These are phyloP conservation scores for Saccharum spontaneum DNA, from an alignment of 176 grass and related monocot genomes.

Conservation along the genomic window DNA sequence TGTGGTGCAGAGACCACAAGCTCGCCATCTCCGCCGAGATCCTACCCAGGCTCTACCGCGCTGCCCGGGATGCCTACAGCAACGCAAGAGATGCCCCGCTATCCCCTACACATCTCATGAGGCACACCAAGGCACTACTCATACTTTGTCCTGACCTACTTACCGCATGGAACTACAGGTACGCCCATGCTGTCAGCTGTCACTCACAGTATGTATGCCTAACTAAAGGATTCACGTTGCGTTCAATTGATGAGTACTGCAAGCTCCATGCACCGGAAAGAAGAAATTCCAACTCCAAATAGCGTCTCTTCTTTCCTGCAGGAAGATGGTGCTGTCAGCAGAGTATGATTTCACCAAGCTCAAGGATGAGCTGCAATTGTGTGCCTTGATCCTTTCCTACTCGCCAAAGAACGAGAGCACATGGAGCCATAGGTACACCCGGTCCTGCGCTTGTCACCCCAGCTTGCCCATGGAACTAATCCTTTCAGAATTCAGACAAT, in stretches of 20 bases:
- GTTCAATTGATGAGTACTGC: not conserved
- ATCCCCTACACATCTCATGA: constrained; percentile 37
- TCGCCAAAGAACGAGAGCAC: constrained; percentile 66
- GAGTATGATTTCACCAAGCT: constrained; percentile 36
- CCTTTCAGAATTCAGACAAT: not conserved
- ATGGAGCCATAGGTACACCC: constrained; percentile 62
- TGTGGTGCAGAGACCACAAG: constrained; percentile 85
- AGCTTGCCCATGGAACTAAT: not conserved
- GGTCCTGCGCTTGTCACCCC: not conserved
- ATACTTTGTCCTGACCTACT: constrained; percentile 68
- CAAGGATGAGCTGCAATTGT: constrained; percentile 62
- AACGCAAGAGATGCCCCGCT: constrained; percentile 4
- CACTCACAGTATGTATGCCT: not conserved
- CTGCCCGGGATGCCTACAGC: constrained; percentile 38
- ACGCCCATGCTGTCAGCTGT: not conserved
- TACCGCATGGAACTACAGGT: constrained; percentile 86
- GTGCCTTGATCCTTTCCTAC: constrained; percentile 60
- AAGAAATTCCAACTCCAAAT: not conserved
- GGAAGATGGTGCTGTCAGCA: constrained; percentile 56
- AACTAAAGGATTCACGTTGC: not conserved
- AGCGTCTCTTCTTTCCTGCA: constrained; percentile 4
- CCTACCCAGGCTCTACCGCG: constrained; percentile 48
- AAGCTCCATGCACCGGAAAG: not conserved
- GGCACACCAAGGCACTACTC: constrained; percentile 65
- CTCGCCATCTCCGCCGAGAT: constrained; percentile 64